Evolutionary conservation across 148 eudicot species (phyloP).

Genomic region (Fagopyrum esculentum): DNA sequence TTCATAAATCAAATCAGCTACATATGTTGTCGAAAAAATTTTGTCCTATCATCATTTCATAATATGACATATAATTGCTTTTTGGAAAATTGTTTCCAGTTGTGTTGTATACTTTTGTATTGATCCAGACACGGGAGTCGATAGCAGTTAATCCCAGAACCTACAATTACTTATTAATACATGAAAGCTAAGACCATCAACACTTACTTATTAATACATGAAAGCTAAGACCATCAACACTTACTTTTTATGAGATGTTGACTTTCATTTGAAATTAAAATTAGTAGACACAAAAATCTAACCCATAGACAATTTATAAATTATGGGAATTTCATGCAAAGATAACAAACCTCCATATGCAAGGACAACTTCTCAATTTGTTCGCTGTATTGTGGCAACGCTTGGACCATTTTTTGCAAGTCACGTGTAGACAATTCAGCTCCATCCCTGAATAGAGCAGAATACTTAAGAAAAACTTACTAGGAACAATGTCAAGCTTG

Average conservation of each 20-base stretch:
- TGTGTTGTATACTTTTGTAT: neutral
- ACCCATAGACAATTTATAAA: neutral
- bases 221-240: neutral
- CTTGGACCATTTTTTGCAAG: slow-evolving; percentile 89
- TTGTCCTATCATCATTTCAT: neutral
- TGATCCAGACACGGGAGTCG: neutral
- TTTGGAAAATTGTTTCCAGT: too few species aligned
- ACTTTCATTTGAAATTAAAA: neutral
- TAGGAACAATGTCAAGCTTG: neutral
- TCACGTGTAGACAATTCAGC: slow-evolving; percentile 82
- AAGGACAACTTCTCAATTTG: slow-evolving; percentile 89
- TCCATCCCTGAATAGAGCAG: slow-evolving; percentile 42
- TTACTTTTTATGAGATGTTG: neutral
- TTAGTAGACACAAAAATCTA: neutral
- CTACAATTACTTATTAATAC: neutral
- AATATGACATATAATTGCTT: too few species aligned
- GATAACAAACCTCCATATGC: slow-evolving; percentile 83
- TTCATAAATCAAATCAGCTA: too few species aligned
- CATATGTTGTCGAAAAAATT: too few species aligned
- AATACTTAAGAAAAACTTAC: neutral
- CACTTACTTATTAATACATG: neutral
- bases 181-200: too few species aligned
- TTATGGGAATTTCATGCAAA: neutral
- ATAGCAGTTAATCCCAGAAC: neutral
- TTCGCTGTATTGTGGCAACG: slow-evolving; percentile 93